A percentile compares a stretch with the other conserved stretches of the same genome.
These are phyloP conservation scores for Trichoderma brevicompactum DNA, from an alignment of 2,329 filamentous ascomycete genomes.

Conservation along the genomic window DNA sequence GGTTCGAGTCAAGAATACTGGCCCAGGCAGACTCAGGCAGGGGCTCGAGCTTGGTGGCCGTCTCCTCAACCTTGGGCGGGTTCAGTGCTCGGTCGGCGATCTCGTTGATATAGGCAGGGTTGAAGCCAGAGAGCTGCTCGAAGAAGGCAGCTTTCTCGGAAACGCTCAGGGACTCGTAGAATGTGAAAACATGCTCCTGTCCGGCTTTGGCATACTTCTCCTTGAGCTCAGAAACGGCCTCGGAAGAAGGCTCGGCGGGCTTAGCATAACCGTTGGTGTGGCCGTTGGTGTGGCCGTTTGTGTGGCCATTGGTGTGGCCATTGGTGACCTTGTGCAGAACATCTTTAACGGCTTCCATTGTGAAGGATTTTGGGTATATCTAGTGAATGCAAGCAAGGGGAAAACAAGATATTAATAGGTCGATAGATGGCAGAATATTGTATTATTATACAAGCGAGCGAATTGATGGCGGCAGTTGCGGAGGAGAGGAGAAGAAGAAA, in stretches of 20 bases:
- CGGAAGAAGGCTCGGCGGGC: conserved; percentile 60
- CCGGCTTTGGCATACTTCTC: conserved; percentile 76
- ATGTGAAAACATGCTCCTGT: conserved; percentile 77
- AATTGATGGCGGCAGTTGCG: conserved; percentile 4
- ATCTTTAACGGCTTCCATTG: conserved; percentile 52
- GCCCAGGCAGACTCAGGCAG: conserved; percentile 85
- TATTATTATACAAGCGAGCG: conserved; percentile 17
- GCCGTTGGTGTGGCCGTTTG: too few relatives aligned
- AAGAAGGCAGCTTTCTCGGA: conserved; percentile 78
- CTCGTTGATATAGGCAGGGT: conserved; percentile 85
- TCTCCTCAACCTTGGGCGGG: conserved; percentile 67
- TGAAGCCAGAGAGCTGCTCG: conserved; percentile 79
- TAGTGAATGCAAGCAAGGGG: neutral
- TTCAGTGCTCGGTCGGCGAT: conserved; percentile 82
- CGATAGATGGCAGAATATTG: conserved; percentile 2
- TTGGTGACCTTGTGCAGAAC: conserved; percentile 45
- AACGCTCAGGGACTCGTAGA: conserved; percentile 75
- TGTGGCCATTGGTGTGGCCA: conserved; percentile 4
- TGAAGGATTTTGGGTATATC: conserved; percentile 28
- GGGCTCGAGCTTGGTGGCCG: conserved; percentile 71
- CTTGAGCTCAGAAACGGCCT: conserved; percentile 72
- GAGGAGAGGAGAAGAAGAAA: conserved; percentile 23
- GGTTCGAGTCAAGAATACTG: conserved; percentile 86
- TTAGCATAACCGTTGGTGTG: conserved; percentile 26
- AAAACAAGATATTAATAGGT: conserved; percentile 9